Evolutionary conservation across 345 rosid genomes (phyloP), one percentile per base, ranked within the genome.

Genomic region (Tarenaya hassleriana): DNA sequence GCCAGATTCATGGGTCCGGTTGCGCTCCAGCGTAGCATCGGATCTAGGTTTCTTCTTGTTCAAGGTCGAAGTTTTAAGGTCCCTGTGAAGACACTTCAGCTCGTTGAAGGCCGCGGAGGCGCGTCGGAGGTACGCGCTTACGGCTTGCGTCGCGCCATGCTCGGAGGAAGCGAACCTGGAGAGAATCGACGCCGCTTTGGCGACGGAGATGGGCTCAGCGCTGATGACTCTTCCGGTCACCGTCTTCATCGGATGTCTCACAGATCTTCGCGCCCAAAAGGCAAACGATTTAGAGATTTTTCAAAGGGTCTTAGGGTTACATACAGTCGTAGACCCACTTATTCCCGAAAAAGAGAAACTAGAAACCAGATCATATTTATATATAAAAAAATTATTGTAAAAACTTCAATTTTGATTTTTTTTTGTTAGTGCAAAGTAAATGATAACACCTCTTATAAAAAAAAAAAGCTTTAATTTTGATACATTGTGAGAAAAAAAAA

Each of bases 131-230:
- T 76, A 76, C 0, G 80, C 74, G 12, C 56, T 32, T 16, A 80
- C 73, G 46, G 76, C 86, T 47, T 65, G 82, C 16, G 86, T 69
- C 9, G 78, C 69, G n/a, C 73, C 64, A n/a, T 60, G 76, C 34
- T 72, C 69, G 2, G 75, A 59, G 17, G 74, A 59, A 41, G 60
- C 63, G 45, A 80, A 76, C 3, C 56, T 18, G 62, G 75, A 69
- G 67, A 80, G 75, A 37, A 76, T 65, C 10, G 56, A 53, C 13
- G 77, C 55, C 1, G 81, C 84, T 53, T 52, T 61, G 17, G 70
- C 41, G 50, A 75, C 37, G 5, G 75, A 47, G 17, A 66, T 41
- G 3, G 78, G 70, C 6, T 52, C 52, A 14, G 61, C 53, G 7
- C 57, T 68, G n/a, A 35, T 27, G 19, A 79, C 63, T 24, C 48